Base-by-base conservation (phyloP, 163 green algal species). In the Chloromonas sp. region DNA sequence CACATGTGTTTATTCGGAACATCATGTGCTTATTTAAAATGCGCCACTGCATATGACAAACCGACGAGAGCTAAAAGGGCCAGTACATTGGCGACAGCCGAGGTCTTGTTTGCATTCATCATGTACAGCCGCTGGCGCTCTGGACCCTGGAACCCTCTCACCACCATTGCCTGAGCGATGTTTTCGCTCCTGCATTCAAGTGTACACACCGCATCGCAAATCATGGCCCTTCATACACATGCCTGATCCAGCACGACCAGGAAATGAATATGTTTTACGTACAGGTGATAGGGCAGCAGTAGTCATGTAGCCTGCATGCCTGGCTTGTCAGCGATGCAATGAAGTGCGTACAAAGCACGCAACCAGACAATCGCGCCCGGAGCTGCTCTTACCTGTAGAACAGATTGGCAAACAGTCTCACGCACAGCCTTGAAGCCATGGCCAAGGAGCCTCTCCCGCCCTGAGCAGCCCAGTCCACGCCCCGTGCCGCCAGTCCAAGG, bases 81-180 rank as follows among this genome's bases (percentile, higher is more conserved):
- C 0, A 15, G 81, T 78, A 94, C 8, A 62, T 94, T 95, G 1
- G 88, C 89, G 2, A 90, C 0, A 57, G 66, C 1, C 0, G 79
- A 87, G 3, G 87, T 90, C 8, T 82, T 83, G 79, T 93, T 92
- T 5, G 85, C 81, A 11, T 84, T 85, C 82, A 91, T 92, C 71
- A 93, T 83, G 86, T 96, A 92, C 61, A 97, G 60, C 57, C 85
- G 60, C 74, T 98, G 94, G n/a, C 82, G 3, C 3, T 90, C 61
- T 0, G 95, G 92, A 1, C 93, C 94, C 8, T 87, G 83, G 89
- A 98, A 98, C 1, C 94, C 95, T 0, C 95, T 88, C 15, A 94
- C 92, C 1, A 90, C 84, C 94, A 98, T 97, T 0, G 95, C 93
- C 61, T 93, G 84, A 36, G 93, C 91, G 60, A 97, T 96, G 83